Evolutionary conservation across 148 eudicot genomes (phyloP).

Genomic region (Agrostemma githago): DNA sequence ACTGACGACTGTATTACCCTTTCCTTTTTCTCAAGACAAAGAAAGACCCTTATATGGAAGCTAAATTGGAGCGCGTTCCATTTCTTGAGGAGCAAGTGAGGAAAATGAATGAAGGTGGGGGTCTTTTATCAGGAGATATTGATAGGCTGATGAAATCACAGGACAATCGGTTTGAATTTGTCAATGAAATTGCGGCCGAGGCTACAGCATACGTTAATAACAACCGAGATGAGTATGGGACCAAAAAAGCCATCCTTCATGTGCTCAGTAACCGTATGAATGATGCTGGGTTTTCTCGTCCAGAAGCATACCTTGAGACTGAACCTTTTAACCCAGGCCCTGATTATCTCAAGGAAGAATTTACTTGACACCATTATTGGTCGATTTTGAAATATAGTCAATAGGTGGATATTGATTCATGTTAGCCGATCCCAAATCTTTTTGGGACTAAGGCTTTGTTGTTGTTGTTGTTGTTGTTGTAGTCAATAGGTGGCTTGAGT

Average conservation of each 20-base stretch:
- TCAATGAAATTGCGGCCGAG: constrained; percentile 87
- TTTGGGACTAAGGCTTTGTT: too few relatives aligned
- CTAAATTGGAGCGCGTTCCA: constrained; percentile 28
- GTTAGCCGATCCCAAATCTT: too few relatives aligned
- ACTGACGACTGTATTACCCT: constrained; percentile 7
- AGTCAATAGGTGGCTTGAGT: background rate
- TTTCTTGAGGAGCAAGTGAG: constrained; percentile 75
- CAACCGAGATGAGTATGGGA: constrained; percentile 83
- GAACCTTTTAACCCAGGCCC: constrained; percentile 78
- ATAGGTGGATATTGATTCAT: too few relatives aligned
- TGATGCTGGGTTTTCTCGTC: constrained; percentile 69
- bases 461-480: too few relatives aligned
- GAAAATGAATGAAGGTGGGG: constrained; percentile 66
- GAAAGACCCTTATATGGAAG: constrained; percentile 29
- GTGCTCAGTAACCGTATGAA: constrained; percentile 87
- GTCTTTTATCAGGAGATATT: constrained; percentile 57
- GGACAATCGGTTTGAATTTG: constrained; percentile 76
- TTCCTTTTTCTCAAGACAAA: constrained; percentile 19
- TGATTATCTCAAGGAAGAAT: constrained; percentile 50
- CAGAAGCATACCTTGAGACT: constrained; percentile 67
- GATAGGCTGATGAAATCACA: constrained; percentile 63
- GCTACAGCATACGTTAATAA: constrained; percentile 69
- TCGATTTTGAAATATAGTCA: background rate
- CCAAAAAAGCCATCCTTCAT: constrained; percentile 87
- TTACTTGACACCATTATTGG: constrained; percentile 15